These are phyloP conservation scores for Oidium heveae DNA, from an alignment of 2,329 filamentous ascomycete species.

Conservation along the genomic window DNA sequence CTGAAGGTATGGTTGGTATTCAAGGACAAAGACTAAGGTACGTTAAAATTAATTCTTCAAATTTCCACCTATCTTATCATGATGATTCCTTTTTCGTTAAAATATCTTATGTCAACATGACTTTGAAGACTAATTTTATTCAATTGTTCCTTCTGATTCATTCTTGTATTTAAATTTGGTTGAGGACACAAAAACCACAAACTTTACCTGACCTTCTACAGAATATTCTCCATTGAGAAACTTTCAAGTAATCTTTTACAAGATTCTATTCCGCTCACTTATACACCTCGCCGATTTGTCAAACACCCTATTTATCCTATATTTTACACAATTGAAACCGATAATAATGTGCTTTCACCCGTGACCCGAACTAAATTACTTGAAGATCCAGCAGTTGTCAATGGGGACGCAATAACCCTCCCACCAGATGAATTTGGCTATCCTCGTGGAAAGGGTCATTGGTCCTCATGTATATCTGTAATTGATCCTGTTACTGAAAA, in stretches of 20 bases:
- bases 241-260: slow-evolving; percentile 67
- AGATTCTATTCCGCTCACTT: slow-evolving; percentile 62
- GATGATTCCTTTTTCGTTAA: slow-evolving; percentile 21
- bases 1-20: slow-evolving; percentile 82
- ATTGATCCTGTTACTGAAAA: slow-evolving; percentile 63
- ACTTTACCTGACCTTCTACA: slow-evolving; percentile 17
- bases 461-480: slow-evolving; percentile 88
- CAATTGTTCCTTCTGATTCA: slow-evolving; percentile 97
- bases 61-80: slow-evolving; percentile 7
- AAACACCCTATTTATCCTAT: slow-evolving; percentile 70
- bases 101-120: slow-evolving; percentile 14
- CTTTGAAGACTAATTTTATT: slow-evolving; percentile 31
- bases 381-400: slow-evolving; percentile 41
- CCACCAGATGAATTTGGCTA: slow-evolving; percentile 74
- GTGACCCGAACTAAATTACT: slow-evolving; percentile 53
- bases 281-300: slow-evolving; percentile 71
- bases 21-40: slow-evolving; percentile 74
- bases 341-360: slow-evolving; percentile 71
- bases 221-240: slow-evolving; percentile 80
- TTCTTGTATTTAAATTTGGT: slow-evolving; percentile 1
- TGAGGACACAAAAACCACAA: too few relatives aligned
- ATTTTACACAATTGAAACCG: slow-evolving; percentile 85
- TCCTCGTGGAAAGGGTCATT: slow-evolving; percentile 57
- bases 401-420: slow-evolving; percentile 45
- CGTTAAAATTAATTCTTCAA: slow-evolving; percentile 13